Base-by-base conservation (phyloP, 225 moss, liverwort and hornwort species). In the Takakia lepidozioides region DNA sequence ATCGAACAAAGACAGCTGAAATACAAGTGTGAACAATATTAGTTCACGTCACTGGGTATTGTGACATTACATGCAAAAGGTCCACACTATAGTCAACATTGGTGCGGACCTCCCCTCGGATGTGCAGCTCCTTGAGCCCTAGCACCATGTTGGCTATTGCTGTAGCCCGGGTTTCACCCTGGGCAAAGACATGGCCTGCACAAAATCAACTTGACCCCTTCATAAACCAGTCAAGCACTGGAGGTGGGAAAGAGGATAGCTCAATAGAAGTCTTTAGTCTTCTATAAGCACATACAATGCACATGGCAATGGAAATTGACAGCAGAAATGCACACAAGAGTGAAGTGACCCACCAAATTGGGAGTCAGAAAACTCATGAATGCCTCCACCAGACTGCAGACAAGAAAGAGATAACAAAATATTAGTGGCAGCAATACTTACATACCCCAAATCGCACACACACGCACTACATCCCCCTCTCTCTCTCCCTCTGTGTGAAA, bases 81-180 rank as follows among this genome's bases (percentile, higher is more conserved):
- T 98, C 90, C 54, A 98, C 95, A 32, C 68, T 70, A 46, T 98
- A 98, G 40, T 98, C 95, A 5, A 91, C 90, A 26, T 87, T 98
- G 27, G 91, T 98, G 28, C 71, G 91, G 22, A 98, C 83, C 70
- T 98, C 95, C 46, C 95, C 95, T 38, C 95, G 68, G 4, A 98
- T 87, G 63, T 98, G 90, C 42, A 98, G 90, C 62, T 98, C 95
- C 66, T 87, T 98, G 38, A 98, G 65, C 19, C 95, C 95, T 29
- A 98, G 85, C 49, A 87, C 95, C 87, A 98, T 98, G 56, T 98
- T 98, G 11, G 90, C 95, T 46, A 98, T 98, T 37, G 95, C 95
- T 55, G 68, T 68, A 5, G 82, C 51, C 15, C 95, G 84, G 2
- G 90, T 91, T 17, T 90, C 95, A 46, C 95, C 95, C 61, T 51